A percentile compares a stretch with the other conserved stretches of the same genome.
These are phyloP conservation scores for Medicago truncatula DNA, from an alignment of 306 rosid species.

Conservation along the genomic window MtrunA17r5.0-ANR NC_053049.1:35335001-35335500, in stretches of 20 bases:
- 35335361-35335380: slow-evolving; percentile 32
- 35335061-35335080: not conserved
- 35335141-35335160: not conserved
- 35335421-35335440: not conserved
- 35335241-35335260: slow-evolving; percentile 29
- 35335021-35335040: slow-evolving; percentile 1
- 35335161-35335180: not conserved
- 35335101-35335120: not conserved
- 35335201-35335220: not conserved
- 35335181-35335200: not conserved
- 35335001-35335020: not conserved
- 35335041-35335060: not conserved
- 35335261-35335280: slow-evolving; percentile 91
- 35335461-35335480: slow-evolving; percentile 86
- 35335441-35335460: slow-evolving; percentile 9
- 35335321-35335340: slow-evolving; percentile 83
- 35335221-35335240: slow-evolving; percentile 10
- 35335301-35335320: slow-evolving; percentile 71
- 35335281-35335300: slow-evolving; percentile 70
- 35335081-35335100: not conserved
- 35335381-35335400: not conserved
- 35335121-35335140: not conserved
- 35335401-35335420: slow-evolving; percentile 1
- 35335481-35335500: slow-evolving; percentile 69
- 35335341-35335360: slow-evolving; percentile 48